These are phyloP conservation scores for Hypoxylon sp. DNA, from an alignment of 2,329 filamentous ascomycete species.

Conservation along the genomic window DNA sequence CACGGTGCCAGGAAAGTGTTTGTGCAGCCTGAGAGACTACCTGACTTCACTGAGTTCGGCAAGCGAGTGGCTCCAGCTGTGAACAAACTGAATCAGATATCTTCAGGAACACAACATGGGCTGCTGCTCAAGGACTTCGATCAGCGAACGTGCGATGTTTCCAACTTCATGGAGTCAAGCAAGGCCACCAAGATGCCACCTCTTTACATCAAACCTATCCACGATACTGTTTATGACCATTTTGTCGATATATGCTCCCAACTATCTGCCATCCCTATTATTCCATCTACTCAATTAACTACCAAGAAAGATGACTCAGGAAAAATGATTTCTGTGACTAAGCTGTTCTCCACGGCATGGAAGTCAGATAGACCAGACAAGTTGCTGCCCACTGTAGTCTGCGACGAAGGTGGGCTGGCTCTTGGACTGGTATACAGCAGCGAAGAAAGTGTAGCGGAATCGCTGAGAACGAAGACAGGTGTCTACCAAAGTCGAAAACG, in stretches of 20 bases:
- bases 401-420: conserved; percentile 83
- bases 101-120: conserved; percentile 58
- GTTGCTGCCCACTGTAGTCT: conserved; percentile 88
- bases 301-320: conserved; percentile 67
- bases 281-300: conserved; percentile 76
- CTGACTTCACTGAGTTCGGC: conserved; percentile 63
- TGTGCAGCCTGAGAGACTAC: conserved; percentile 75
- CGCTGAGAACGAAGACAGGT: conserved; percentile 77
- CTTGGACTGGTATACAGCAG: conserved; percentile 95
- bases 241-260: conserved; percentile 59
- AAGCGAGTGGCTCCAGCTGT: conserved; percentile 64
- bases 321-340: conserved; percentile 70
- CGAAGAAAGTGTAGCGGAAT: conserved; percentile 86
- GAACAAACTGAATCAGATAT: conserved; percentile 54
- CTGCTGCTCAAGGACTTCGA: conserved; percentile 64
- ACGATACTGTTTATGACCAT: conserved; percentile 55
- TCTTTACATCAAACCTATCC: conserved; percentile 60
- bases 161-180: conserved; percentile 55
- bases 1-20: conserved; percentile 86
- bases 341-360: conserved; percentile 77
- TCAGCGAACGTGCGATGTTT: conserved; percentile 50
- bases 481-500: conserved; percentile 97
- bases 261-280: conserved; percentile 72
- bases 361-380: conserved; percentile 84
- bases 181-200: conserved; percentile 57